Percentiles rank a stretch among this genome's conserved stretches.
phyloP scores from a whole-genome alignment of 2,329 filamentous ascomycete genomes.

The Coleophoma eucalyptorum region DNA sequence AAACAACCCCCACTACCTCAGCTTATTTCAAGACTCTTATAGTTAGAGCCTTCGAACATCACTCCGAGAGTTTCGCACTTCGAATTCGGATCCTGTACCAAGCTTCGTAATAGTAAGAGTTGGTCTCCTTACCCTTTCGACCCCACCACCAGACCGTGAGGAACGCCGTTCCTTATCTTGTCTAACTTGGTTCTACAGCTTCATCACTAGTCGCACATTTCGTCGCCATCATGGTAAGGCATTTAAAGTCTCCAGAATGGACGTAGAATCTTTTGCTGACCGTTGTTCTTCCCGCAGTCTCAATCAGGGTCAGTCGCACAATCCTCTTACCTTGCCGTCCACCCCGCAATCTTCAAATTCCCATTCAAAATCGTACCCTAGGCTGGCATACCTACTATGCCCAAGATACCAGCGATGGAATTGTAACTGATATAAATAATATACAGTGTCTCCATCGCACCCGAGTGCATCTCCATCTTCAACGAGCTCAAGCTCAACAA shows the following conservation, averaged over 20 bases:
- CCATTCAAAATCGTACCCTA: not conserved
- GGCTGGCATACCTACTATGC: not conserved
- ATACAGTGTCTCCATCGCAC: conserved; percentile 64
- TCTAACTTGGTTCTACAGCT: not conserved
- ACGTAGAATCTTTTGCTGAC: conserved; percentile 10
- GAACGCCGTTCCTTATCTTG: not conserved
- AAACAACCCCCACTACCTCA: conserved; percentile 1
- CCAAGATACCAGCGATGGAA: not conserved
- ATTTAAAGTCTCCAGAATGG: conserved; percentile 1
- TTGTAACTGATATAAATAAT: conserved; percentile 1
- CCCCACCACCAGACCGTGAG: not conserved
- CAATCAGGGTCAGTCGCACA: conserved; percentile 59
- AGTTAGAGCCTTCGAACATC: not conserved
- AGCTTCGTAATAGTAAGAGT: no score
- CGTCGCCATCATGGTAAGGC: conserved; percentile 14
- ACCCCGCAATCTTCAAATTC: conserved; percentile 3
- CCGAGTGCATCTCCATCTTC: conserved; percentile 68
- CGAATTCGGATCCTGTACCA: not conserved
- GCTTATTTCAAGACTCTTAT: not conserved
- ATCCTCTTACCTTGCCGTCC: conserved; percentile 17
- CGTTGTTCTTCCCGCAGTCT: conserved; percentile 41
- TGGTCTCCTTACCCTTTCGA: no score
- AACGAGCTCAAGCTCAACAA: conserved; percentile 82
- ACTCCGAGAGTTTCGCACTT: not conserved
- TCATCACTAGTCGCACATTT: not conserved